These are phyloP conservation scores for Fusarium sulawesiense DNA, from an alignment of 2,329 filamentous ascomycete genomes.

Conservation along the genomic window DNA sequence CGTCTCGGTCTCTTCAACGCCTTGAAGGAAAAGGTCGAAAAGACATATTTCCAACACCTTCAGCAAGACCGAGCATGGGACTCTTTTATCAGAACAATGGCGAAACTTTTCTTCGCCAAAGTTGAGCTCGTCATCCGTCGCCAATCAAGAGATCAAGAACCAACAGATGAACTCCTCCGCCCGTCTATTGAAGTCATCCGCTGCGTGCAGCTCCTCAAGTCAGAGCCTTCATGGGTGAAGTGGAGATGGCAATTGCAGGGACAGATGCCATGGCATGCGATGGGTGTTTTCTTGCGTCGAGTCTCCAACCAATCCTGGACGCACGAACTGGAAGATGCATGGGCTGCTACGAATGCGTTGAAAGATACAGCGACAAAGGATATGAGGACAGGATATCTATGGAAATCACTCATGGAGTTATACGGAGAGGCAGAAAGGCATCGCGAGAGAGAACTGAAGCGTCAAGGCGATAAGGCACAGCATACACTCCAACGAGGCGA, in stretches of 20 bases:
- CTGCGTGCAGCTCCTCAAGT: conserved; percentile 36
- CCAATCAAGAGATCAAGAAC: neutral
- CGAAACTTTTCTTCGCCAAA: conserved; percentile 46
- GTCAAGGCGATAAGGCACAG: conserved; percentile 9
- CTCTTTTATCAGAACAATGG: conserved; percentile 37
- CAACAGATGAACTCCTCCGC: neutral
- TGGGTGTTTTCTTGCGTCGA: conserved; percentile 41
- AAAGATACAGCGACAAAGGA: conserved; percentile 8
- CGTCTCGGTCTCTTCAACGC: conserved; percentile 24
- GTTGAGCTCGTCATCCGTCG: conserved; percentile 40
- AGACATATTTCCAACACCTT: conserved; percentile 24
- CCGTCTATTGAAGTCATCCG: conserved; percentile 37
- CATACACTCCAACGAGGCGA: neutral
- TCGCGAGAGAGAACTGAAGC: conserved; percentile 19
- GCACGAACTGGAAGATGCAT: conserved; percentile 37
- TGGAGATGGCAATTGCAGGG: conserved; percentile 50
- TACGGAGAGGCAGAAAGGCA: conserved; percentile 16
- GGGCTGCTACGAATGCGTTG: conserved; percentile 29
- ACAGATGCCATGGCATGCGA: conserved; percentile 45
- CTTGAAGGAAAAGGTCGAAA: conserved; percentile 21
- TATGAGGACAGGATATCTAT: conserved; percentile 23
- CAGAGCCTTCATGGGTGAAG: conserved; percentile 36
- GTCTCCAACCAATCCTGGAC: conserved; percentile 39
- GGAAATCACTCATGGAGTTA: conserved; percentile 32
- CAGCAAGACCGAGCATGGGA: conserved; percentile 16